Conservation (phyloP, 768 basidiomycete genomes). For the Clathrus columnatus region DNA sequence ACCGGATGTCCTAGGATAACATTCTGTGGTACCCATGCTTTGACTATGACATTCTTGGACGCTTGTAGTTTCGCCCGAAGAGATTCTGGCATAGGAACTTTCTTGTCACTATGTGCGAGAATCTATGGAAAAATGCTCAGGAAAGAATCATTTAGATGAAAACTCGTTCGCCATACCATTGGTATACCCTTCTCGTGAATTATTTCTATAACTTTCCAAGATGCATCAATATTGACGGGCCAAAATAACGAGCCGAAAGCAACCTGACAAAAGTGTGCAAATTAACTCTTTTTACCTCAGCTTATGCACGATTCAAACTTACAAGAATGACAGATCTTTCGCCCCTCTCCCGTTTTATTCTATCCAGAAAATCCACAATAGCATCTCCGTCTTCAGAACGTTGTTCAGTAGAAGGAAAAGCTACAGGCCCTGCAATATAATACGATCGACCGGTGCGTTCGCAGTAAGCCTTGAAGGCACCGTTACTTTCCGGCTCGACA, state of each 20-base stretch:
- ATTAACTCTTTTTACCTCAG: too few relatives aligned
- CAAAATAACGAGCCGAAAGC: slow-evolving; percentile 19
- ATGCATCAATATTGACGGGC: slow-evolving; percentile 13
- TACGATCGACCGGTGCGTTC: slow-evolving; percentile 2
- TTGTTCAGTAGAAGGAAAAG: slow-evolving; percentile 1
- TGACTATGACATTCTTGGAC: slow-evolving; percentile 17
- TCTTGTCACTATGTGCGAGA: slow-evolving; percentile 15
- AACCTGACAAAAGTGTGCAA: slow-evolving; percentile 11
- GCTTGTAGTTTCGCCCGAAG: slow-evolving; percentile 12
- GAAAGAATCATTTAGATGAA: neutral
- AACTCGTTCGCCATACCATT: slow-evolving; percentile 14
- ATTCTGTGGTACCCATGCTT: slow-evolving; percentile 21
- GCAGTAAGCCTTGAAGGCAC: slow-evolving; percentile 10
- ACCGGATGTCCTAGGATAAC: slow-evolving; percentile 18
- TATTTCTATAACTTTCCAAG: slow-evolving; percentile 16
- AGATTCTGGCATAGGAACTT: slow-evolving; percentile 15
- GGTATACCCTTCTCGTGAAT: slow-evolving; percentile 17
- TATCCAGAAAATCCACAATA: slow-evolving; percentile 15
- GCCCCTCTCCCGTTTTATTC: slow-evolving; percentile 8
- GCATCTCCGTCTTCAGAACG: slow-evolving; percentile 8
- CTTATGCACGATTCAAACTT: neutral
- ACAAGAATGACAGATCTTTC: slow-evolving; percentile 17
- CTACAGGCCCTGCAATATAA: slow-evolving; percentile 14
- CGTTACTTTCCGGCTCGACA: slow-evolving; percentile 12
- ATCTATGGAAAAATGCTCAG: slow-evolving; percentile 14